Percentiles rank a stretch among this genome's conserved stretches.
These are phyloP conservation scores for Pythium phragmitis DNA, from an alignment of 352 stramenopile species.

Conservation along the genomic window DNA sequence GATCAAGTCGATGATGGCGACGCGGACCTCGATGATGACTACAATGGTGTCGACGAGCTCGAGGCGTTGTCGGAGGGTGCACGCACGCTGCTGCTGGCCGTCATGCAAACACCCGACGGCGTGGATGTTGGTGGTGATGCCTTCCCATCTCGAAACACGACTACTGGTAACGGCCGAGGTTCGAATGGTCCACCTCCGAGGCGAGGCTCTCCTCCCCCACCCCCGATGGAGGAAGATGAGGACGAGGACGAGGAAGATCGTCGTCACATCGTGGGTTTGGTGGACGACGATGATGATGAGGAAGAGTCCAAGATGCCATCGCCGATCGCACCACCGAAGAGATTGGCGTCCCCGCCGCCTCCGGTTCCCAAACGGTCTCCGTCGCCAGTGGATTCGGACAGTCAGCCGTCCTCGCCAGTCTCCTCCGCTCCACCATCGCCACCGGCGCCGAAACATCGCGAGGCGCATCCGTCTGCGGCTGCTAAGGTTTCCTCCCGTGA, in stretches of 20 bases:
- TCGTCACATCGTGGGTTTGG: constrained; percentile 18
- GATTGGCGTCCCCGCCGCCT: constrained; percentile 13
- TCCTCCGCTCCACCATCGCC: constrained; percentile 25
- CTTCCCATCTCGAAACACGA: constrained; percentile 42
- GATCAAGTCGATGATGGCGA: constrained; percentile 51
- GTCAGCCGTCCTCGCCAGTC: constrained; percentile 20
- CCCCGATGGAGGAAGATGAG: constrained; percentile 19
- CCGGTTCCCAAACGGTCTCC: constrained; percentile 6
- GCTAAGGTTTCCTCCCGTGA: constrained; percentile 7
- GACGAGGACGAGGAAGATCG: constrained; percentile 19
- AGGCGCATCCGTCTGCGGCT: constrained; percentile 17
- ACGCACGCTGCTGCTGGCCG: constrained; percentile 76
- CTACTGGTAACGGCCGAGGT: not conserved
- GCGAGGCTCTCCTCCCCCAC: not conserved
- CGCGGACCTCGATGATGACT: constrained; percentile 64
- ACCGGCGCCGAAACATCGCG: constrained; percentile 26
- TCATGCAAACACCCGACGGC: constrained; percentile 87
- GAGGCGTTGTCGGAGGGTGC: constrained; percentile 85
- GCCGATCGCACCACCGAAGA: constrained; percentile 16
- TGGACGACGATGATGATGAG: constrained; percentile 24
- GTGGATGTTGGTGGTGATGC: constrained; percentile 73
- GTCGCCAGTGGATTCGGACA: constrained; percentile 18
- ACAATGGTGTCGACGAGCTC: constrained; percentile 81
- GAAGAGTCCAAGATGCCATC: constrained; percentile 14
- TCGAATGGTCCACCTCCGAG: constrained; percentile 20